phyloP scores from a whole-genome alignment of 345 rosid genomes.

The Durio zibethinus region DNA sequence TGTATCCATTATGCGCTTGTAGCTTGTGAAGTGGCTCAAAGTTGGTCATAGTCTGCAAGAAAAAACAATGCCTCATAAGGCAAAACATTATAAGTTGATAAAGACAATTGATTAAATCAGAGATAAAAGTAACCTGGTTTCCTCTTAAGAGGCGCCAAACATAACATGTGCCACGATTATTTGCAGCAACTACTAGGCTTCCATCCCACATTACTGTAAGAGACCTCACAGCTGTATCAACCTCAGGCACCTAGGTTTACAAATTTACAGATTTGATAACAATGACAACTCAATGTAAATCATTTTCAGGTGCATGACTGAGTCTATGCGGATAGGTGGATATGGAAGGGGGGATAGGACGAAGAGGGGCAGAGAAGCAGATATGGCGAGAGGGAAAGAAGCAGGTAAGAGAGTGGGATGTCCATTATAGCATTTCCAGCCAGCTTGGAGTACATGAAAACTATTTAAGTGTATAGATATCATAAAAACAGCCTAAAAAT shows the following conservation, averaged over 20 bases:
- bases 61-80: neutral
- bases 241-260: slow-evolving; percentile 71
- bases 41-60: slow-evolving; percentile 79
- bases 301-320: neutral
- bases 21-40: slow-evolving; percentile 96
- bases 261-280: slow-evolving; percentile 6
- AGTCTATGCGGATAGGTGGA: neutral
- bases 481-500: neutral
- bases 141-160: slow-evolving; percentile 88
- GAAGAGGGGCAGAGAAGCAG: neutral
- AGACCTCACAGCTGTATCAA: slow-evolving; percentile 86
- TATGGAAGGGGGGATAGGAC: too few relatives aligned
- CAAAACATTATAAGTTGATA: neutral
- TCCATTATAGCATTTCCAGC: neutral
- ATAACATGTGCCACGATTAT: slow-evolving; percentile 87
- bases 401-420: neutral
- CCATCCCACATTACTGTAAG: slow-evolving; percentile 97
- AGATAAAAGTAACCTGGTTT: slow-evolving; percentile 50
- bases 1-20: slow-evolving; percentile 81
- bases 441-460: neutral
- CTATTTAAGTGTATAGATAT: slow-evolving; percentile 2
- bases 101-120: neutral
- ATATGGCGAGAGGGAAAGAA: neutral
- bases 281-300: neutral
- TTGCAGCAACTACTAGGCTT: slow-evolving; percentile 94